Evolutionary conservation across 805 yeast species (phyloP).

Genomic region (Blastobotrys robertii): DNA sequence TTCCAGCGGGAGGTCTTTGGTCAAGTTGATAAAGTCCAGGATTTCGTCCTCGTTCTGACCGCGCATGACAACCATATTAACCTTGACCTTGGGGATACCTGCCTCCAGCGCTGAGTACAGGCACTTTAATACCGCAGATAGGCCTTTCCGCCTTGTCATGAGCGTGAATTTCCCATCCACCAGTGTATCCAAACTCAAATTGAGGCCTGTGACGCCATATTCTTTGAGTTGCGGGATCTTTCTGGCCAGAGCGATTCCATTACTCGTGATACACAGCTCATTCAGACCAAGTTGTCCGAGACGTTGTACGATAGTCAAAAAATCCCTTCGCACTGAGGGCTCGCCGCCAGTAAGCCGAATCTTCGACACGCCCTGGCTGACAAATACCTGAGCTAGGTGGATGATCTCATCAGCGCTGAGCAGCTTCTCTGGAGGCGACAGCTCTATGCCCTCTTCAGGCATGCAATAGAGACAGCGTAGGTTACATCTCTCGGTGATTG

Average conservation of each 20-base stretch:
- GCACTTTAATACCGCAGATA: conserved; percentile 35
- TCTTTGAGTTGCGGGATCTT: conserved; percentile 35
- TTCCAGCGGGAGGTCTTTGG: conserved; percentile 33
- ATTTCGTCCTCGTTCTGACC: conserved; percentile 44
- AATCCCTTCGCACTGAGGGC: conserved; percentile 44
- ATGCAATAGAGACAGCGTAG: conserved; percentile 39
- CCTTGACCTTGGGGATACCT: conserved; percentile 37
- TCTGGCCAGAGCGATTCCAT: conserved; percentile 41
- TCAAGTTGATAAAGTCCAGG: conserved; percentile 36
- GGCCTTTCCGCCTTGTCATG: conserved; percentile 43
- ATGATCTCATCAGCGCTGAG: conserved; percentile 38
- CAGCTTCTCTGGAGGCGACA: conserved; percentile 34
- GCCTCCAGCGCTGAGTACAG: conserved; percentile 36
- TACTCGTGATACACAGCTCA: conserved; percentile 43
- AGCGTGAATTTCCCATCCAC: conserved; percentile 41
- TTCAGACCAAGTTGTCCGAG: conserved; percentile 35
- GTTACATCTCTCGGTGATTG: conserved; percentile 44
- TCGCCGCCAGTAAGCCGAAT: conserved; percentile 49
- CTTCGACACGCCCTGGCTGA: conserved; percentile 40
- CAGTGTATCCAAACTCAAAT: conserved; percentile 41
- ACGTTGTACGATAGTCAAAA: conserved; percentile 34
- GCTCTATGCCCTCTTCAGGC: conserved; percentile 48
- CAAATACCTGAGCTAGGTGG: conserved; percentile 35
- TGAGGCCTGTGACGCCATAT: conserved; percentile 39
- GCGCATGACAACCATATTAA: conserved; percentile 43